phyloP scores from a whole-genome alignment of 306 rosid genomes.

The Pyrus communis region DNA sequence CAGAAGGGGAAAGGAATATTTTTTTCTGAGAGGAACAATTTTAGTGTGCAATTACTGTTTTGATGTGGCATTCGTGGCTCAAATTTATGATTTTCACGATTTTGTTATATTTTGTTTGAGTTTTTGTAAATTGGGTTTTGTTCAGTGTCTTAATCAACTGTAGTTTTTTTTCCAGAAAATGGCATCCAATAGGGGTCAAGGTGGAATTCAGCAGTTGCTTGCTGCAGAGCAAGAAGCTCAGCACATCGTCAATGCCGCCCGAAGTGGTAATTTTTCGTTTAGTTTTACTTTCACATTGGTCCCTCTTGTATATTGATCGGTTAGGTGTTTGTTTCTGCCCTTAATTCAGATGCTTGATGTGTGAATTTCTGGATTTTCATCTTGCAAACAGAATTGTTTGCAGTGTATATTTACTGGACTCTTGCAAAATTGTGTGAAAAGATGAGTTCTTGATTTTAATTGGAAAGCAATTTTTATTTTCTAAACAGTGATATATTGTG shows the following conservation, averaged over 20 bases:
- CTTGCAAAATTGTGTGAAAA: not conserved
- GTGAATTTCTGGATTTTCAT: not conserved
- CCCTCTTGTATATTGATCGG: not conserved
- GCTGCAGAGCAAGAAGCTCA: constrained; percentile 98
- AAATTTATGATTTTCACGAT: not conserved
- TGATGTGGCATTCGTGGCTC: not conserved
- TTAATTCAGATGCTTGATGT: not conserved
- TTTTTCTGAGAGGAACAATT: too few species aligned
- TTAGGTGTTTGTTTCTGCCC: not conserved
- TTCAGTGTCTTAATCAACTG: not conserved
- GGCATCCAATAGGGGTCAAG: constrained; percentile 83
- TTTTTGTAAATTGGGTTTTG: not conserved
- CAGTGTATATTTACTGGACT: not conserved
- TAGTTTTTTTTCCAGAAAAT: constrained; percentile 35
- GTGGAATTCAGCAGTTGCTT: constrained; percentile 94
- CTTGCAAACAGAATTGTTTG: not conserved
- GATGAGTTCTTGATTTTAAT: not conserved
- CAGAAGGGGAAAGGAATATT: not conserved
- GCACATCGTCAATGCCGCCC: constrained; percentile 84
- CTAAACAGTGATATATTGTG: not conserved
- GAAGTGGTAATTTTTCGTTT: constrained; percentile 47
- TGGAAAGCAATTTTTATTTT: not conserved
- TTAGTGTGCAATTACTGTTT: too few species aligned
- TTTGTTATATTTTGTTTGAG: not conserved
- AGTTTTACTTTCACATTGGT: not conserved